Base-by-base conservation (phyloP, 2,329 filamentous ascomycete genomes). In the Mariannaea elegans region DNA sequence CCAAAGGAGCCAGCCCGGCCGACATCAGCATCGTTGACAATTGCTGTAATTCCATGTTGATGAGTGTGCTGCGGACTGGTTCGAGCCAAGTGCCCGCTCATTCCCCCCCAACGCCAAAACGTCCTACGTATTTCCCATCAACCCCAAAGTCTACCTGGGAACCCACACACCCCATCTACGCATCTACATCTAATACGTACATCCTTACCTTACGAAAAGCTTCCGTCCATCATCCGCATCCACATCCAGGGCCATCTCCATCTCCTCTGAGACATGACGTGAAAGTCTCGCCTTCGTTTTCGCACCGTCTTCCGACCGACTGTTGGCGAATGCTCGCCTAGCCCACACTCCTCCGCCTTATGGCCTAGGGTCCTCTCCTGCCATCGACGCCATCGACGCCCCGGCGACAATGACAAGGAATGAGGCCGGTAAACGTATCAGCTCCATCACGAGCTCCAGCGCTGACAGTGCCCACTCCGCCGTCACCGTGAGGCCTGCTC, bases 401-500 rank as follows among this genome's bases (percentile, higher is more conserved):
- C 65, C 70, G 75, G 77, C 76, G 77, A 86, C 78, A 77, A 91
- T 92, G 89, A 86, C 87, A 78, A 86, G 84, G 77, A 85, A 88
- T 80, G 88, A 90, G 74, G 79, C 80, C 71, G 77, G 78, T 71
- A 81, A 82, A 77, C 88, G 87, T 78, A 85, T 89, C 83, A 76
- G 73, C 74, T 76, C 75, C 50, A 56, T 71, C 62, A 74, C 75
- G 69, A 75, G 71, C 70, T 70, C 67, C 64, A 88, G 84, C 78
- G 85, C 84, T 71, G 84, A 87, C 70, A 91, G 88, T 79, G 86
- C 84, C 77, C 84, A 84, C 69, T 91, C 89, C 62, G 84, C 82
- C 72, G 84, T 87, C 71, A 93, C 90, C 36, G 79, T 88, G 66
- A 87, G 82, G 76, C 82, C 82, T 59, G 56, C 34, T 76, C 75